Base-by-base conservation (phyloP, 345 rosid genomes). In the Euphorbia pulcherrima region DNA sequence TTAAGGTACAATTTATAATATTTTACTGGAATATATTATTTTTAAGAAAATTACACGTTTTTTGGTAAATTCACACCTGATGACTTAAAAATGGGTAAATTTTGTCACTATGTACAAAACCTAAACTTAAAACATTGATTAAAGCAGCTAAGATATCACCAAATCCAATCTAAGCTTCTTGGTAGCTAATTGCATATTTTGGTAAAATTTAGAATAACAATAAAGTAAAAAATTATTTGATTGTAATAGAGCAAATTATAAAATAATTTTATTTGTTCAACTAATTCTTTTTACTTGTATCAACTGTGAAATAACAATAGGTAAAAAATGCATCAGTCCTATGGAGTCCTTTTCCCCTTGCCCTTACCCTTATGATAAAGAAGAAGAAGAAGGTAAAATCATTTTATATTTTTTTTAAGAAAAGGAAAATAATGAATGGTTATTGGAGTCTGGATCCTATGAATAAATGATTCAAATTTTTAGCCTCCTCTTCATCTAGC, bases 381-480 rank as follows among this genome's bases (percentile, higher is more conserved):
- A 55, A 0, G 24, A 7, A 11, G 16, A 44, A 28, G 33, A 23
- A 8, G 41, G 56, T 55, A 57, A 0, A 2, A 2, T 33, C 3
- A 2, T 33, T 33, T 2, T 33, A 2, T 33, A 33, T 33, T 33
- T 33, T 2, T 33, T 33, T 33, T 33, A 60, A 0, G 21, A 6
- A 10, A 12, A 40, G 24, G 0, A 54, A 53, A 69, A 54, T 24
- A 44, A 71, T 48, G 63, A 46, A 65, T 46, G 80, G 73, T 68
- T 72, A 61, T 68, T 80, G 86, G 75, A 70, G 78, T 55, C 68
- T 79, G 66, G 68, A 69, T 72, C 70, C 30, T 28, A 55, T 37
- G 69, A n/a, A 59, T 33, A 33, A n/a, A 33, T 51, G 75, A 64
- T 72, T 75, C 79, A 77, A 75, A 68, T 40, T 73, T 82, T 77